Percentiles rank a stretch among this genome's conserved stretches.
Evolutionary conservation across 495 filamentous ascomycete genomes (phyloP).

Genomic region (Talaromyces borbonicus): DNA sequence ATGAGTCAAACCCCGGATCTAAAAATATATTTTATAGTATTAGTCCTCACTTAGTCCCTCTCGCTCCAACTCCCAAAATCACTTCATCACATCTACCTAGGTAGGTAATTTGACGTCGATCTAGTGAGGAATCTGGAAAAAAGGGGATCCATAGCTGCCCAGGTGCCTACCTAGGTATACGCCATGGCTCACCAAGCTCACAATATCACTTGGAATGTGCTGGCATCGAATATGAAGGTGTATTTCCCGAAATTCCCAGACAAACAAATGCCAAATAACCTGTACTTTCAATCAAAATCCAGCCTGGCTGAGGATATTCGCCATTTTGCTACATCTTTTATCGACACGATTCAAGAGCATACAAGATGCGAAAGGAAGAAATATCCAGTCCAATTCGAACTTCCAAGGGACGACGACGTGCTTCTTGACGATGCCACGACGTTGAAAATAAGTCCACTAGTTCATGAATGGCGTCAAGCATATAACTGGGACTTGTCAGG

Average conservation of each 20-base stretch:
- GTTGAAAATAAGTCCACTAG: not conserved
- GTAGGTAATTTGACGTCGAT: too few relatives aligned
- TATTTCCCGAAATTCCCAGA: not conserved
- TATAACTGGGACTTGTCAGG: not conserved
- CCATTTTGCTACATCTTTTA: slow-evolving; percentile 12
- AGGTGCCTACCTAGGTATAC: not conserved
- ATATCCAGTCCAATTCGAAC: slow-evolving; percentile 9
- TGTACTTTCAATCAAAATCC: slow-evolving; percentile 10
- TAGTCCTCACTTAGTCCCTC: too few relatives aligned
- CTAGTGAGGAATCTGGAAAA: too few relatives aligned
- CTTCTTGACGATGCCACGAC: not conserved
- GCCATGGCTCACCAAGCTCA: slow-evolving; percentile 14
- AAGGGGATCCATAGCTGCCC: not conserved
- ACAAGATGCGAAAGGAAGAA: slow-evolving; percentile 14
- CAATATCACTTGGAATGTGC: slow-evolving; percentile 13
- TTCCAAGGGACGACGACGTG: not conserved
- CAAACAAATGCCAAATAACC: slow-evolving; percentile 5
- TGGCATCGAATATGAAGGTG: slow-evolving; percentile 12
- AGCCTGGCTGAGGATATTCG: slow-evolving; percentile 13
- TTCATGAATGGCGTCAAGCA: not conserved
- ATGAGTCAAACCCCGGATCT: too few relatives aligned
- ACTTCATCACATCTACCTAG: too few relatives aligned
- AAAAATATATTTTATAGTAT: too few relatives aligned
- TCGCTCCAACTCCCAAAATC: too few relatives aligned
- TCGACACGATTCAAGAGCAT: slow-evolving; percentile 11